Evolutionary conservation across 2,329 filamentous ascomycete species (phyloP), one percentile per base, ranked within the genome.

Genomic region (Pseudocercospora fuligena): DNA sequence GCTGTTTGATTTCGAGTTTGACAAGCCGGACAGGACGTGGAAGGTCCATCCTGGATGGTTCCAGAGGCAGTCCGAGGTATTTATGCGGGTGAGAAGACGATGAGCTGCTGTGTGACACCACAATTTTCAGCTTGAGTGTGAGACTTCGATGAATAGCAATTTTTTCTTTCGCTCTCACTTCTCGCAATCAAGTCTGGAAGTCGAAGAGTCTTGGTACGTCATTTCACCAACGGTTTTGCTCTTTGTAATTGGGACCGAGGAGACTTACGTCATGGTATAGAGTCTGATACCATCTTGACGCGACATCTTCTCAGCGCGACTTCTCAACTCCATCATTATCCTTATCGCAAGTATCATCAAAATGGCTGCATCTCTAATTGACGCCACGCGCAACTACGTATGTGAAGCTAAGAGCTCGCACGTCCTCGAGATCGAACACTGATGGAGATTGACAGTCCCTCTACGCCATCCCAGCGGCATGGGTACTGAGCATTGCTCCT

Each of bases 391-490:
- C 59, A 67, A 65, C 54, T 67, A 62, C 14, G 66, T 67, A 59
- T 11, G 33, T 36, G 33, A 36, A 36, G 12, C 33, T 36, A 12
- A 36, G 12, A 36, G 4, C 11, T 36, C 12, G 4, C 5, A 5
- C 1, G 5, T 14, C 12, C 5, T 16, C 3, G 3, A 16, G 33
- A 36, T 12, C 12, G 12, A 4, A 36, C 11, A 19, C 46, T 23
- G 46, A 23, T 46, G 8, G 6, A 49, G 1, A 8, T 11, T 23
- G 9, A 6, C 25, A 66, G 60, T 75, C 74, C 29, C 69, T 74
- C 60, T 77, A 76, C 68, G 68, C 69, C 31, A 66, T 77, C 49
- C 74, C 74, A 11, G 68, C 67, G 56, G 71, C 72, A n/a, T 79
- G 78, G 56, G 14, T 59, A 12, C 31, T 40, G 31, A 40, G 29